Percentiles rank a stretch among this genome's conserved stretches.
Evolutionary conservation across 148 eudicot species (phyloP).

Genomic region (Arbutus unedo): DNA sequence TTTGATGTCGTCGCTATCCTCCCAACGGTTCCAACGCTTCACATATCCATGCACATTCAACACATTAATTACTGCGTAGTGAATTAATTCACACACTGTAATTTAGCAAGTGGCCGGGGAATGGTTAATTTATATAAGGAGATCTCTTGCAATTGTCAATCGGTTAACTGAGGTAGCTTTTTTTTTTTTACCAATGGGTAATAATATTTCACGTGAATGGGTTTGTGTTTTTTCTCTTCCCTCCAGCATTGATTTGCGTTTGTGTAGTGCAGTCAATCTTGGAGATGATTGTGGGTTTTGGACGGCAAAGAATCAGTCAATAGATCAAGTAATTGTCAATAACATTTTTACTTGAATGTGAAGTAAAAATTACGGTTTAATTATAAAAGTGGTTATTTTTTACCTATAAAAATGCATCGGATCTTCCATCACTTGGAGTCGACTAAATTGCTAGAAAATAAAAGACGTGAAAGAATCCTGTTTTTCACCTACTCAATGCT

Average conservation of each 20-base stretch:
- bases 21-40: constrained; percentile 18
- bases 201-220: constrained; percentile 10
- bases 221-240: constrained; percentile 2
- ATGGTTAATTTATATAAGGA: constrained; percentile 14
- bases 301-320: neutral
- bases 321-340: too few relatives aligned
- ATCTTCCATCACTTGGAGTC: too few relatives aligned
- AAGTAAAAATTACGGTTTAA: too few relatives aligned
- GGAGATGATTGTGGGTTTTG: constrained; percentile 12
- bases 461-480: too few relatives aligned
- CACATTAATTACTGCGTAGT: constrained; percentile 9
- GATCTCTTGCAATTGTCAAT: neutral
- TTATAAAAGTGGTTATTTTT: too few relatives aligned
- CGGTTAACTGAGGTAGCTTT: neutral
- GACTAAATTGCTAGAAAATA: too few relatives aligned
- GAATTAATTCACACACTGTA: too few relatives aligned
- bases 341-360: too few relatives aligned
- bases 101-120: neutral
- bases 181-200: neutral
- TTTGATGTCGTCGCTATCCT: neutral
- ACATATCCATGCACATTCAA: neutral
- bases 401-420: too few relatives aligned
- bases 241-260: constrained; percentile 16
- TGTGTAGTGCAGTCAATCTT: constrained; percentile 19
- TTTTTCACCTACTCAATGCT: too few relatives aligned